Evolutionary conservation across 495 filamentous ascomycete genomes (phyloP), one percentile per base, ranked within the genome.

Genomic region (Aspergillus diversus): DNA sequence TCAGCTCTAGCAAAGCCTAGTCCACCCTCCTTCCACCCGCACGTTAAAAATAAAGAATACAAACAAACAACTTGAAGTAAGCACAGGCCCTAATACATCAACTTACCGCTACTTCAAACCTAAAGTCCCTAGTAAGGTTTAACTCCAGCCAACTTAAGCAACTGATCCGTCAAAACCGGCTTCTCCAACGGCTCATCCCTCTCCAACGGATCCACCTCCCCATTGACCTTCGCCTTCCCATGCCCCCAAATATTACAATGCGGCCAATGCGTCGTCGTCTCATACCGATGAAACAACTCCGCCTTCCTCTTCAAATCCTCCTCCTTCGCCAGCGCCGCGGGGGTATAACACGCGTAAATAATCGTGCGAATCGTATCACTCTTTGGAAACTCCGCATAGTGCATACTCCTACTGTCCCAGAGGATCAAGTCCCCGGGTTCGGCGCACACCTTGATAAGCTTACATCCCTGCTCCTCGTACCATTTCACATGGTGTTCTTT

Each of bases 201-300:
- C 63, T 78, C 72, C 47, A 68, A 61, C 9, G 74, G 73, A 69
- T 78, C 76, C 0, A 68, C 73, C 74, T 63, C 16, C 54, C 60
- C 60, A 64, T 79, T 67, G 0, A 70, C 62, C 2, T 69, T 63
- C 57, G 64, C 53, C 9, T 64, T 59, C 1, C 72, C 68, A 0
- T 69, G 69, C 17, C 67, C 37, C 12, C 66, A 61, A 15, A 74
- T 50, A 47, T 75, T 76, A 34, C 72, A 66, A 60, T 80, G 74
- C 4, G 77, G 73, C 80, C 78, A 82, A 47, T 82, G 77, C 2
- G 78, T 80, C 0, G 79, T 77, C 11, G 73, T 71, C 48, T 75
- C 64, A 43, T 71, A 73, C 12, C 63, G 55, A 34, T 71, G 68
- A 49, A 81, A 80, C 0, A 78, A 65, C 35, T 77, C 66, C 55